Conservation (phyloP, 257 asterid species). For the Fraxinus americana region DNA sequence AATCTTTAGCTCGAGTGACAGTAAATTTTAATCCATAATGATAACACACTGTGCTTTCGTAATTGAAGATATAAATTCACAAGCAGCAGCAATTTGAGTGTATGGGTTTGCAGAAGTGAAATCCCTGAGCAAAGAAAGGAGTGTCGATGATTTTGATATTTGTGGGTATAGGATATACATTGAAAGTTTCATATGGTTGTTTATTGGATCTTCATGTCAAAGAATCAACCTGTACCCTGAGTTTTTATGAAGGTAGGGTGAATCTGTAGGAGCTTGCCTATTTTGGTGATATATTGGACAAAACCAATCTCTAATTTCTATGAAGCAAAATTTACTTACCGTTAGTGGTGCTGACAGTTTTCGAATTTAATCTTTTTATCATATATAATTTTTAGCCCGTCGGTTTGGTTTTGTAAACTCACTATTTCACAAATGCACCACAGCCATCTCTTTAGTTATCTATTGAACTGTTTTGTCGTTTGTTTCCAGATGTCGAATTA, state of each 20-base stretch:
- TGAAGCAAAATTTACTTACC: neutral
- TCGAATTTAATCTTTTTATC: neutral
- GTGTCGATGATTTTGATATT: neutral
- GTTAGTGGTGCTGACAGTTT: neutral
- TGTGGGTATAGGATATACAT: neutral
- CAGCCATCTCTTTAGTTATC: neutral
- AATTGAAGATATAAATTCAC: neutral
- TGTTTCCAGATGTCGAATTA: constrained; percentile 37
- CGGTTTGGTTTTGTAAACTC: neutral
- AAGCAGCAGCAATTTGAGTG: neutral
- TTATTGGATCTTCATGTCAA: neutral
- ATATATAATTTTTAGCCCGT: neutral
- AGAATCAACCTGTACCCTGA: neutral
- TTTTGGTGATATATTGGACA: neutral
- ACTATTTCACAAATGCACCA: neutral
- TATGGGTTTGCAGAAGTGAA: neutral
- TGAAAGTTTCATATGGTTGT: neutral
- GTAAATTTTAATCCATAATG: too few relatives aligned
- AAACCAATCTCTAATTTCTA: neutral
- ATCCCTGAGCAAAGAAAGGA: neutral
- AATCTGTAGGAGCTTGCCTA: neutral
- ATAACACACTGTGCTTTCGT: neutral
- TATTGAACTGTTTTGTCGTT: neutral
- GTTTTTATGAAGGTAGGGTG: neutral
- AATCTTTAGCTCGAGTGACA: neutral